Evolutionary conservation across 2,329 filamentous ascomycete species (phyloP), one percentile per base, ranked within the genome.

Genomic region (Waltergamsia citrina): DNA sequence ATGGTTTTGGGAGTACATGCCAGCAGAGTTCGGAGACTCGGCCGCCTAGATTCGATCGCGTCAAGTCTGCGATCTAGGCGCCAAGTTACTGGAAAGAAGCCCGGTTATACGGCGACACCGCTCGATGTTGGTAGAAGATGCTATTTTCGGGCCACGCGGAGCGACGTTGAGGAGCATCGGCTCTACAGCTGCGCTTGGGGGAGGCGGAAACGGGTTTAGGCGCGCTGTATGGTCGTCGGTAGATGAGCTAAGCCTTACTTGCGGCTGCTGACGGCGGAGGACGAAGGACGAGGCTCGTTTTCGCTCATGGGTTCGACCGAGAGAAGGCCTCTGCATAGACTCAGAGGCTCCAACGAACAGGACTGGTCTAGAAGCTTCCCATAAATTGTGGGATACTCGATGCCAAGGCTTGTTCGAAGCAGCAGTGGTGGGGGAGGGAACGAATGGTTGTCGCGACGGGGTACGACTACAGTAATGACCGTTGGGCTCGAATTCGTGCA

Each of bases 1-100:
- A 54, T 73, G 78, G 53, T 69, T 69, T 57, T 84, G 78, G 52
- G 75, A 77, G 67, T 81, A 87, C 82, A 87, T 87, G 56, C 69
- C 69, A 57, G 44, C 35, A 45, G 40, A 38, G 39, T 35, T 43
- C 39, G 38, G 36, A 32, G 36, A 36, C 39, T 35, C 37, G 37
- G 41, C 36, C 34, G 37, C 39, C 6, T 20, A 7, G 16, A 12
- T 28, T 15, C 24, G 23, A 14, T 26, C 11, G 29, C 7, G 32
- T 21, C 12, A 5, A 26, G 24, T 11, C 5, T 11, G 18, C 17
- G 29, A 19, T 32, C 12, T 12, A 7, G 29, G 12, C 29, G 29
- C 12, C 10, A 9, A 17, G 15, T 8, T 14, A 10, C 15, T 17
- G 12, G 29, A n/a, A 14, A n/a, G 10, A 10, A 4, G 17, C 20